Evolutionary conservation across 805 yeast species (phyloP).

Genomic region (Candida bentonensis): DNA sequence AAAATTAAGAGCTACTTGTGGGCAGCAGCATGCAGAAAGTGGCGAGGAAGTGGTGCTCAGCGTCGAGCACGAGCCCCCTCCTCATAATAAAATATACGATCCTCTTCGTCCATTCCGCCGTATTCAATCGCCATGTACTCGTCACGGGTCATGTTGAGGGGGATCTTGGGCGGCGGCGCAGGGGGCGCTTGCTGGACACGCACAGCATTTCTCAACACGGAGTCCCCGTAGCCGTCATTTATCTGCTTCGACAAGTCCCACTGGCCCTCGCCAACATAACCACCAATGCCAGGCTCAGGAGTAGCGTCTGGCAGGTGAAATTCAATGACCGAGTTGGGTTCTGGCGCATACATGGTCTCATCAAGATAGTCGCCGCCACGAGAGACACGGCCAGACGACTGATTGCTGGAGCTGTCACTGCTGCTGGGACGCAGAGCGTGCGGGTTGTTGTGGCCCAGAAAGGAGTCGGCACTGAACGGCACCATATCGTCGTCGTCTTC

Average conservation of each 20-base stretch:
- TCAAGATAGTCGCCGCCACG: slow-evolving; percentile 8
- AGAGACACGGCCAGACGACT: neutral
- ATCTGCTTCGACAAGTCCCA: slow-evolving; percentile 19
- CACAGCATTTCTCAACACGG: slow-evolving; percentile 16
- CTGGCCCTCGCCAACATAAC: slow-evolving; percentile 16
- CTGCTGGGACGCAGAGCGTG: neutral
- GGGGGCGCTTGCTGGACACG: slow-evolving; percentile 6
- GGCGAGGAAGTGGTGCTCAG: too few relatives aligned
- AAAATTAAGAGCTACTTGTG: too few relatives aligned
- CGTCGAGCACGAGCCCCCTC: too few relatives aligned
- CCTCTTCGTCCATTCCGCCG: neutral
- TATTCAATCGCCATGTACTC: slow-evolving; percentile 12
- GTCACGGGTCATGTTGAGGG: slow-evolving; percentile 14
- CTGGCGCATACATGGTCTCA: slow-evolving; percentile 15
- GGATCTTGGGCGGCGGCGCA: slow-evolving; percentile 16
- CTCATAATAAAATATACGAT: neutral
- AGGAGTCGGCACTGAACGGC: neutral
- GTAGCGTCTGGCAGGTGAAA: slow-evolving; percentile 7
- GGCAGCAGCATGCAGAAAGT: too few relatives aligned
- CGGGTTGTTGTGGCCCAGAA: neutral
- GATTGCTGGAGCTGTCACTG: too few relatives aligned
- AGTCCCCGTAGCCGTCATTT: slow-evolving; percentile 23
- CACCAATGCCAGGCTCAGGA: slow-evolving; percentile 13
- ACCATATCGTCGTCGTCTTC: neutral
- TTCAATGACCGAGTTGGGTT: slow-evolving; percentile 8